Base-by-base conservation (phyloP, 441 rosid genomes). In the Capsella rubella region DNA sequence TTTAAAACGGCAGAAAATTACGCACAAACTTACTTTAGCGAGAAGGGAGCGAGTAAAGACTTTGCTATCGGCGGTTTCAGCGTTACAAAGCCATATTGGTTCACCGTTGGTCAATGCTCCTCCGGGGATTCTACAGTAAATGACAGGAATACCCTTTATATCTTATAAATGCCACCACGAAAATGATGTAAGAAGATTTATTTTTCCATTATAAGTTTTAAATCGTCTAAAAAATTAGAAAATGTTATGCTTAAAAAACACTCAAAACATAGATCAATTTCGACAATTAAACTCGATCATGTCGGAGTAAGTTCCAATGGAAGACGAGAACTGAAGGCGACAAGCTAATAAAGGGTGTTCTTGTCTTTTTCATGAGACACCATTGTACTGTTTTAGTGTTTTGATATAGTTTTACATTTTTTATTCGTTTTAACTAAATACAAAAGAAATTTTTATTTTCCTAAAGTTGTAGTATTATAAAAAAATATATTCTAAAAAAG, bases 41-140 rank as follows among this genome's bases (percentile, higher is more conserved):
- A 95, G 87, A 61, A 95, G 88, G 32, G 99, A 93, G 27, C 99
- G 99, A 60, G 81, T 87, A 70, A 95, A 95, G 60, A 86, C 80
- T 84, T 89, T 93, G 78, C 90, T 89, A 64, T 91, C 97, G 11
- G 94, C 95, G 81, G 61, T 77, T 56, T 86, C 88, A 80, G 97
- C 98, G 81, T 91, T 83, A 82, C 87, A 86, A 8, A 95, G 82
- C 99, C 99, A 93, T 55, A 84, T 82, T 15, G 89, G 86, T 61
- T 83, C 81, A 37, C 87, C 88, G 69, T 47, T 88, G 18, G 85
- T 85, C 3, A 93, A 82, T 0, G 96, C 75, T 76, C 87, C 84
- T 78, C 99, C 99, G 8, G 99, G 97, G 74, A 95, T 82, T 59
- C 99, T 95, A 78, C 42, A 29, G 0, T 3, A 27, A 52, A 69